Base-by-base conservation (phyloP, 495 filamentous ascomycete species). In the Penicillium angulare region DNA sequence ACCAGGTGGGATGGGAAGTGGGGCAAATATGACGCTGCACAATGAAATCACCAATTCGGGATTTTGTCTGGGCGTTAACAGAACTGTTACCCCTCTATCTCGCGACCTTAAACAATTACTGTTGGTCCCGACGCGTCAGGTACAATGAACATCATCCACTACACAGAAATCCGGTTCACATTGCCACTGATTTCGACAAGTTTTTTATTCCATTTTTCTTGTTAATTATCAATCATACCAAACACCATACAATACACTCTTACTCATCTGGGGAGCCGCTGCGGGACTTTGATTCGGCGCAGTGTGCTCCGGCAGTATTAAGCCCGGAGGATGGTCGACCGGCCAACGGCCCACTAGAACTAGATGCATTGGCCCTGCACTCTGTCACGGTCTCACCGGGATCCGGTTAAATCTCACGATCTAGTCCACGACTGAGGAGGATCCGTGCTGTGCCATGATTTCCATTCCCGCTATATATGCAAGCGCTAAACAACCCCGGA, bases 221-320 rank as follows among this genome's bases (percentile, higher is more conserved):
- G 10, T 41, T 13, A 31, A 13, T 16, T 32, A 4, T 7, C 22
- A 15, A 31, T 43, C 15, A 29, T 36, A 15, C 34, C 16, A 9
- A 13, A 38, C n/a, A 6, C 16, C 1, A 20, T 2, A 2, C 3
- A 16, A 18, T 15, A 38, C 34, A n/a, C n/a, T n/a, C 20, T 3
- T 10, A 38, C 20, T 38, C 5, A 5, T 15, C 13, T 24, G 21
- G 13, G 13, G 38, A 41, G 38, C 22, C 38, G 20, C 21, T 41
- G 38, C 7, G 38, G 15, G 22, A 41, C 38, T 9, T 35, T 49
- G 50, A 55, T 43, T 52, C 67, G 70, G 70, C 56, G 53, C 68
- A 73, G 66, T 53, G 68, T 73, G 68, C 70, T 72, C 70, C 70
- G 70, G 45, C 33, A 31, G 43, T 42, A 40, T 56, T 59, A 59